Evolutionary conservation across 805 yeast species (phyloP), one percentile per base, ranked within the genome.

Genomic region (Ogataea glucozyma): DNA sequence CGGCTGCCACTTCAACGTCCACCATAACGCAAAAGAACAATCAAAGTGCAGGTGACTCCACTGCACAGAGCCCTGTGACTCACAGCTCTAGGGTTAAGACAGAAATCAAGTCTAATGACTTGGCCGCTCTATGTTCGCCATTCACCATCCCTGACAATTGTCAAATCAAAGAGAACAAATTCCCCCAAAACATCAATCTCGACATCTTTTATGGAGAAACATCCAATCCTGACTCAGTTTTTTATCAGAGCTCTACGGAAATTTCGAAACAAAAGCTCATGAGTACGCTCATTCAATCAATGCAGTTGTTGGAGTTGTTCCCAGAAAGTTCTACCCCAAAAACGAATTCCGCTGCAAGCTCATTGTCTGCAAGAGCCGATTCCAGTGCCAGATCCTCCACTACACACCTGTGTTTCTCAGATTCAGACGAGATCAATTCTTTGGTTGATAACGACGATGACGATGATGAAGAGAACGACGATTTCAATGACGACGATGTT

Each of bases 111-210:
- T 27, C 44, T n/a, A 33, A 39, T 17, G 56, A 54, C 31, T 23
- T 55, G n/a, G 48, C 51, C 10, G 47, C 61, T 1, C 41, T 53
- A 5, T 56, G 61, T 38, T 49, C 54, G 2, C 62, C 62, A 0
- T 53, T 58, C 31, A 35, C 40, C 1, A 26, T 55, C n/a, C 51
- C 61, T 4, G 50, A 49, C 9, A 40, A 44, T 17, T 41, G 39
- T 32, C 19, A 31, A 14, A 30, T 46, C n/a, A 43, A 44, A 11
- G 44, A 36, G 4, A 37, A 41, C 7, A 48, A 40, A 38, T 53
- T 38, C 32, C 18, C 46, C 4, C 21, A 31, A 7, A 40, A 44
- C 11, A 26, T 51, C 14, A 26, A 27, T 23, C 31, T 49, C 20
- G 41, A 26, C 12, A 12, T 43, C 20, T 18, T 52, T 12, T 52